These are phyloP conservation scores for Auricularia cornea DNA, from an alignment of 768 basidiomycete species.

Conservation along the genomic window DNA sequence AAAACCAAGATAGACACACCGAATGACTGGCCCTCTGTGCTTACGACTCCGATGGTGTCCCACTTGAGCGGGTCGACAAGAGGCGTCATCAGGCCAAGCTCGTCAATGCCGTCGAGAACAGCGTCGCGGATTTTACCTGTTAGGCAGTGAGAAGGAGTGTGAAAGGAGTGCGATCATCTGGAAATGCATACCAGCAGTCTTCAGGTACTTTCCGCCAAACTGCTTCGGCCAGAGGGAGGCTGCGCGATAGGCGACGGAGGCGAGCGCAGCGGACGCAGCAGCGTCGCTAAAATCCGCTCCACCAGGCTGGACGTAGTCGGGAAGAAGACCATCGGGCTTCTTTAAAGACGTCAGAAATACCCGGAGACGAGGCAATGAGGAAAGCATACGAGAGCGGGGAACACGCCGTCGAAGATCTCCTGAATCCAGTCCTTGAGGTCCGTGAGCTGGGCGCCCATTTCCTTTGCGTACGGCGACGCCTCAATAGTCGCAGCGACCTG, in stretches of 20 bases:
- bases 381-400: slow-evolving; percentile 19
- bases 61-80: slow-evolving; percentile 31
- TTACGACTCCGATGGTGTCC: slow-evolving; percentile 14
- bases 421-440: slow-evolving; percentile 27
- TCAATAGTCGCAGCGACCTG: slow-evolving; percentile 33
- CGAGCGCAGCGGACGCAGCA: slow-evolving; percentile 24
- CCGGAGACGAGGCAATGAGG: neutral
- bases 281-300: slow-evolving; percentile 26
- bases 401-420: slow-evolving; percentile 26
- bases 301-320: slow-evolving; percentile 28
- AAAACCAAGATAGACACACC: neutral
- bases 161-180: too few relatives aligned
- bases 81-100: slow-evolving; percentile 29
- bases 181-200: slow-evolving; percentile 11
- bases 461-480: slow-evolving; percentile 17
- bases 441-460: slow-evolving; percentile 23
- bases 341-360: slow-evolving; percentile 2
- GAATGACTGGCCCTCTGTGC: neutral
- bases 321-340: slow-evolving; percentile 25
- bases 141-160: neutral
- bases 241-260: slow-evolving; percentile 19
- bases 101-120: slow-evolving; percentile 24
- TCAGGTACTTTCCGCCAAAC: slow-evolving; percentile 24
- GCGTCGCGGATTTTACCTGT: slow-evolving; percentile 23
- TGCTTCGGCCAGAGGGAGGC: slow-evolving; percentile 22